These are phyloP conservation scores for Penicillium soppii DNA, from an alignment of 495 filamentous ascomycete species.

Conservation along the genomic window DNA sequence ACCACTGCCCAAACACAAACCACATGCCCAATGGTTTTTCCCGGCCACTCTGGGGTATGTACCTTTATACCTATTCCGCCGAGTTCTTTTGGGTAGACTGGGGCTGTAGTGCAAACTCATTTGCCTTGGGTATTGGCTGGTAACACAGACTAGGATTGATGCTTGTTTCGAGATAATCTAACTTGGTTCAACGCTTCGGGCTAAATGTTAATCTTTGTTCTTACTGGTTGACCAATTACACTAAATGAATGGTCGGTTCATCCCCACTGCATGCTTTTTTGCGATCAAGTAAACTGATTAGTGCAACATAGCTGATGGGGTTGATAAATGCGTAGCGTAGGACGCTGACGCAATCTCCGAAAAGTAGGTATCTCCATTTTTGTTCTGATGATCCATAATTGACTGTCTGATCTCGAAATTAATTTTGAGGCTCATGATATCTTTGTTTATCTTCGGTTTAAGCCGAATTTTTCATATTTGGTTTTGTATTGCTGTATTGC, in stretches of 20 bases:
- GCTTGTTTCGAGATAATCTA: constrained; percentile 6
- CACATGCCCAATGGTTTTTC: background rate
- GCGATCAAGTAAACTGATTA: no score
- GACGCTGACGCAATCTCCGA: background rate
- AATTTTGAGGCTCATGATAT: no score
- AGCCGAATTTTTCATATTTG: background rate
- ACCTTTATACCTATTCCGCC: background rate
- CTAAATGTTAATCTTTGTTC: background rate
- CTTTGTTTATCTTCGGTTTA: background rate
- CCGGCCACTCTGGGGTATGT: constrained; percentile 5
- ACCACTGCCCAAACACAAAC: background rate
- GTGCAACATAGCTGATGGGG: background rate
- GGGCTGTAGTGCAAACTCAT: background rate
- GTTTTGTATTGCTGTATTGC: background rate
- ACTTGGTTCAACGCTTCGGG: background rate
- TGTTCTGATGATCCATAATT: no score
- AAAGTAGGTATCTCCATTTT: no score
- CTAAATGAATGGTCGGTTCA: background rate
- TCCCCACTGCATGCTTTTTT: background rate
- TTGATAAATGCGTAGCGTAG: background rate
- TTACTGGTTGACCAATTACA: background rate
- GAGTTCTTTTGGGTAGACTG: no score
- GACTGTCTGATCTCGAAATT: no score
- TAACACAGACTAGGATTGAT: constrained; percentile 1
- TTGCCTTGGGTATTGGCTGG: background rate